These are phyloP conservation scores for Medicago ruthenica DNA, from an alignment of 306 rosid species.

Conservation along the genomic window DNA sequence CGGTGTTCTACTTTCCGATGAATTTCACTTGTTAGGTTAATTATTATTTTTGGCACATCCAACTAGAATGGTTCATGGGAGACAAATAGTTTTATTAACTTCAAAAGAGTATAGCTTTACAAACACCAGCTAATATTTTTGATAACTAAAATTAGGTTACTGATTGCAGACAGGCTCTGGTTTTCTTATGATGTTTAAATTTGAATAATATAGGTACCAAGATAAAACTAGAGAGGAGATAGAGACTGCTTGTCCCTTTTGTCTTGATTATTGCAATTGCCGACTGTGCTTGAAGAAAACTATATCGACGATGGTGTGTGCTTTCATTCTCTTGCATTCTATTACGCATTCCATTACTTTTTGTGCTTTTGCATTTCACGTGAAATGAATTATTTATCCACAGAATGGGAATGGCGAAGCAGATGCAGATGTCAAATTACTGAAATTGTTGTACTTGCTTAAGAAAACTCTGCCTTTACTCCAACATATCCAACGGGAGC, in stretches of 20 bases:
- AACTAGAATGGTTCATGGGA: slow-evolving; percentile 14
- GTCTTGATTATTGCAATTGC: slow-evolving; percentile 66
- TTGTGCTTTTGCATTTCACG: slow-evolving; percentile 23
- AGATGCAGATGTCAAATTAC: slow-evolving; percentile 51
- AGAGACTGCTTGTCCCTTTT: slow-evolving; percentile 61
- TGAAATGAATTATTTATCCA: slow-evolving; percentile 34
- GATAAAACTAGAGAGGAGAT: slow-evolving; percentile 59
- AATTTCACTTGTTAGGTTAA: slow-evolving; percentile 19
- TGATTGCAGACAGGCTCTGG: slow-evolving; percentile 23
- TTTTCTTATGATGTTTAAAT: slow-evolving; percentile 42
- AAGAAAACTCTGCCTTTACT: slow-evolving; percentile 64
- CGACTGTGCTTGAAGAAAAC: slow-evolving; percentile 64
- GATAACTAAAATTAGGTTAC: slow-evolving; percentile 28
- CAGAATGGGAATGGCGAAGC: slow-evolving; percentile 56
- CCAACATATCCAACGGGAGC: slow-evolving; percentile 60
- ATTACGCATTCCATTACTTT: slow-evolving; percentile 26
- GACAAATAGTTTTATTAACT: slow-evolving; percentile 2
- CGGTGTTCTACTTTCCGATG: slow-evolving; percentile 6
- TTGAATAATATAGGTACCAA: slow-evolving; percentile 58
- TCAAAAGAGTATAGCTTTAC: slow-evolving; percentile 18
- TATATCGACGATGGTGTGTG: slow-evolving; percentile 51
- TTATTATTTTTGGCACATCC: slow-evolving; percentile 11
- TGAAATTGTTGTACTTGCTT: slow-evolving; percentile 62
- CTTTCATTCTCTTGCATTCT: slow-evolving; percentile 33
- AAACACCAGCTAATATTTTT: slow-evolving; percentile 22